Percentiles rank a stretch among this genome's conserved stretches.
These are phyloP conservation scores for Malus hybrid DNA, from an alignment of 331 rosid genomes.

Conservation along the genomic window DNA sequence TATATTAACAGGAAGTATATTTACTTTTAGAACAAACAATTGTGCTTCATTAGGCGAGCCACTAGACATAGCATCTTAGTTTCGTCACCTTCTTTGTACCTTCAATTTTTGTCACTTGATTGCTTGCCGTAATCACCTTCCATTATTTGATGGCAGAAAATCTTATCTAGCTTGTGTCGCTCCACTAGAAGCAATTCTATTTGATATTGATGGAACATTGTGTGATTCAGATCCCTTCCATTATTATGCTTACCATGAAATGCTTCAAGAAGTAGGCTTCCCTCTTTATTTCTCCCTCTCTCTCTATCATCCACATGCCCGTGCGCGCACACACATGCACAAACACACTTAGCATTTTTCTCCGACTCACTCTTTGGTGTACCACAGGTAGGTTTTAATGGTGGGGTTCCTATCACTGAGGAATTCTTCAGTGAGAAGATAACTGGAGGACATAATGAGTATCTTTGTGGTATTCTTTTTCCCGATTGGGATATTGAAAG, in stretches of 20 bases:
- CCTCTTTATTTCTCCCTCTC: neutral
- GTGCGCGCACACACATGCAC: neutral
- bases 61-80: neutral
- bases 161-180: slow-evolving; percentile 13
- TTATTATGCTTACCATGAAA: slow-evolving; percentile 27
- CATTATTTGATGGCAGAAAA: slow-evolving; percentile 6
- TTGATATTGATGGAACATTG: slow-evolving; percentile 45
- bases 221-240: slow-evolving; percentile 46
- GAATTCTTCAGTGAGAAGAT: slow-evolving; percentile 32
- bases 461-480: slow-evolving; percentile 22
- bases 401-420: slow-evolving; percentile 38
- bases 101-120: neutral
- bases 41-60: neutral
- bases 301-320: neutral
- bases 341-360: neutral
- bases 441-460: slow-evolving; percentile 37
- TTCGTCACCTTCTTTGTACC: neutral
- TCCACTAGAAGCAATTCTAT: slow-evolving; percentile 40
- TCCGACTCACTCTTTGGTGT: neutral
- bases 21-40: neutral
- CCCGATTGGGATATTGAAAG: slow-evolving; percentile 35
- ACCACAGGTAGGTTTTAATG: slow-evolving; percentile 34
- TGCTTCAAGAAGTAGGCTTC: slow-evolving; percentile 34
- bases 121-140: neutral
- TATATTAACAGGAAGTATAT: neutral